Conservation (phyloP, 768 basidiomycete species). For the Tricholoma hemisulphureum region DNA sequence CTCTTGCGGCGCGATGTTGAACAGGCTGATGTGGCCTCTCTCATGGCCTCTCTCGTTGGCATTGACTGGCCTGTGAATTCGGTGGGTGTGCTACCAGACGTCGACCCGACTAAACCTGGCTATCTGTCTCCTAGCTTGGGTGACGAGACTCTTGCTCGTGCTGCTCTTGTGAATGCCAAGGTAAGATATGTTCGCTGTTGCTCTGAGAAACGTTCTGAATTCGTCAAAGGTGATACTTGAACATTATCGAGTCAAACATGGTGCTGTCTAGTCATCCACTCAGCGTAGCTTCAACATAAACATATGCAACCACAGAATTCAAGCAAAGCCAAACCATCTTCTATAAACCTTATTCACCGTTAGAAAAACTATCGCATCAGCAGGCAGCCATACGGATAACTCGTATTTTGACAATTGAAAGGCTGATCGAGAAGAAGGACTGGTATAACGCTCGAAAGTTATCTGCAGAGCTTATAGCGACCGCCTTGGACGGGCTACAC, state of each 20-base stretch:
- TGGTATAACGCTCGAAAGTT: slow-evolving; percentile 51
- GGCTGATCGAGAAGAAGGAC: slow-evolving; percentile 37
- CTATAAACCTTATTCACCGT: slow-evolving; percentile 59
- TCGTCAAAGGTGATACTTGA: slow-evolving; percentile 60
- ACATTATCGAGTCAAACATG: slow-evolving; percentile 75
- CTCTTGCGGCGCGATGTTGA: slow-evolving; percentile 72
- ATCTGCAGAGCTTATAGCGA: slow-evolving; percentile 52
- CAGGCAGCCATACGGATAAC: slow-evolving; percentile 33
- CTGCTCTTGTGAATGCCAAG: slow-evolving; percentile 64
- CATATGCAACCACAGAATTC: slow-evolving; percentile 41
- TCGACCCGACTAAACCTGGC: slow-evolving; percentile 57
- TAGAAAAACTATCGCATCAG: slow-evolving; percentile 33
- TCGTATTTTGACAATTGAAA: slow-evolving; percentile 43
- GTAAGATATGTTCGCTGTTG: slow-evolving; percentile 25
- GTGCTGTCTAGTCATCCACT: slow-evolving; percentile 37
- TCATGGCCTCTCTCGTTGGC: slow-evolving; percentile 76
- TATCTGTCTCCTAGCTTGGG: slow-evolving; percentile 50
- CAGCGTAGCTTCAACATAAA: neutral
- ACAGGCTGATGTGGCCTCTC: slow-evolving; percentile 77
- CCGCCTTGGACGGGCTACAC: slow-evolving; percentile 59
- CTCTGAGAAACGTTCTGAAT: neutral
- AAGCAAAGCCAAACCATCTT: slow-evolving; percentile 57
- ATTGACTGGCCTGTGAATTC: slow-evolving; percentile 78
- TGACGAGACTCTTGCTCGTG: slow-evolving; percentile 49
- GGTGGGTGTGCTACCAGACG: slow-evolving; percentile 78